phyloP scores from a whole-genome alignment of 2,329 filamentous ascomycete genomes.

The Tympanopsis confertula region DNA sequence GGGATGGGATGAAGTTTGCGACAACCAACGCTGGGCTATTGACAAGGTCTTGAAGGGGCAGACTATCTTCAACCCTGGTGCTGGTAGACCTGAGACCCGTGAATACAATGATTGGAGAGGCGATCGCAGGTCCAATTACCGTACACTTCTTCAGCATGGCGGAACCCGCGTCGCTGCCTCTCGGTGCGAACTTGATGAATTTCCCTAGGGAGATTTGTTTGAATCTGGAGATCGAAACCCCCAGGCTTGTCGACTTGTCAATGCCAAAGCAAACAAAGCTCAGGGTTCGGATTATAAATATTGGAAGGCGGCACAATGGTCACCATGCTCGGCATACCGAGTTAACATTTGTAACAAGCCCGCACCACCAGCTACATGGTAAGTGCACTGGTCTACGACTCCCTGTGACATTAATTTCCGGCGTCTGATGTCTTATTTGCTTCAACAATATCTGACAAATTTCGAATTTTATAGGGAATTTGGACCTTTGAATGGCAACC shows the following conservation, averaged over 20 bases:
- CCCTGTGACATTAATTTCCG: not conserved
- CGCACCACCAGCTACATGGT: slow-evolving; percentile 1
- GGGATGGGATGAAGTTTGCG: slow-evolving; percentile 8
- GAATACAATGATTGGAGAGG: not conserved
- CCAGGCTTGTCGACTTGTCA: slow-evolving; percentile 1
- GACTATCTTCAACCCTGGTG: not conserved
- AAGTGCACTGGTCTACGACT: too few relatives aligned
- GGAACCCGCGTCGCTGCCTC: slow-evolving; percentile 2
- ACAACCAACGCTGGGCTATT: slow-evolving; percentile 8
- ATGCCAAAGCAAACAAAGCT: slow-evolving; percentile 5
- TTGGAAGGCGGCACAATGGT: slow-evolving; percentile 2
- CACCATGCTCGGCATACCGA: slow-evolving; percentile 3
- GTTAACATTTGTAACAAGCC: not conserved
- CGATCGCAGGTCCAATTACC: slow-evolving; percentile 1
- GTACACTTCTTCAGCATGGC: slow-evolving; percentile 2
- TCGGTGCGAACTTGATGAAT: slow-evolving; percentile 4
- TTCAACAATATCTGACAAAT: slow-evolving; percentile 1
- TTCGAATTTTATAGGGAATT: slow-evolving; percentile 3
- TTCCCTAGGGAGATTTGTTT: slow-evolving; percentile 4
- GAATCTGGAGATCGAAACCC: slow-evolving; percentile 1
- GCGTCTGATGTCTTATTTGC: not conserved
- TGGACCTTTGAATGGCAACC: not conserved
- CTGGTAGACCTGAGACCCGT: not conserved
- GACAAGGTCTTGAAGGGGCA: slow-evolving; percentile 5
- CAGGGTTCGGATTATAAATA: slow-evolving; percentile 6